phyloP scores from a whole-genome alignment of 148 eudicot species.

The Bassia scoparia region DNA sequence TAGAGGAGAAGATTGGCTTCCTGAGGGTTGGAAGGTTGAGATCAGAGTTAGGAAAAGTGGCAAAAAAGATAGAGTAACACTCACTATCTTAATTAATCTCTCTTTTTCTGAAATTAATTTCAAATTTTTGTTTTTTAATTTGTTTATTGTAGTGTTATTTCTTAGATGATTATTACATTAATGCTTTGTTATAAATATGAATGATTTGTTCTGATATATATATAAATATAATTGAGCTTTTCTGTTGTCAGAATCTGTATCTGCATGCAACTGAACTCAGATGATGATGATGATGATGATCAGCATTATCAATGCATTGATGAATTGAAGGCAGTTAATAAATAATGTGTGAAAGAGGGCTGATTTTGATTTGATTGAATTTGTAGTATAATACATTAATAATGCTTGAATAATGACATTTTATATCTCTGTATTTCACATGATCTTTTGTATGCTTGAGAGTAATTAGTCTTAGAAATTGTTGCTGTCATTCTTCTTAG shows the following conservation, averaged over 20 bases:
- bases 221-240: background rate
- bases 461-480: background rate
- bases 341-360: background rate
- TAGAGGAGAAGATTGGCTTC: conserved; percentile 48
- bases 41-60: conserved; percentile 56
- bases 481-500: background rate
- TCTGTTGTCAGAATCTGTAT: background rate
- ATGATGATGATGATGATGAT: too few species aligned
- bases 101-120: background rate
- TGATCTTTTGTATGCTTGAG: background rate
- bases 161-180: background rate
- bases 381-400: too few species aligned
- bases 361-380: too few species aligned
- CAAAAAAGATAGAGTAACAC: conserved; percentile 59
- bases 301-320: too few species aligned
- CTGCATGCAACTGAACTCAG: conserved; percentile 18
- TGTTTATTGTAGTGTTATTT: background rate
- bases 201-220: background rate
- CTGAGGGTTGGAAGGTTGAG: conserved; percentile 68
- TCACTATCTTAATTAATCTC: conserved; percentile 1
- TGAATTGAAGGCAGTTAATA: too few species aligned
- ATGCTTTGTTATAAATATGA: background rate
- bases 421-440: background rate
- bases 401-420: background rate
- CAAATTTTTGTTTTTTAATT: background rate